Evolutionary conservation across 2,329 filamentous ascomycete species (phyloP).

Genomic region (Scedosporium boydii): DNA sequence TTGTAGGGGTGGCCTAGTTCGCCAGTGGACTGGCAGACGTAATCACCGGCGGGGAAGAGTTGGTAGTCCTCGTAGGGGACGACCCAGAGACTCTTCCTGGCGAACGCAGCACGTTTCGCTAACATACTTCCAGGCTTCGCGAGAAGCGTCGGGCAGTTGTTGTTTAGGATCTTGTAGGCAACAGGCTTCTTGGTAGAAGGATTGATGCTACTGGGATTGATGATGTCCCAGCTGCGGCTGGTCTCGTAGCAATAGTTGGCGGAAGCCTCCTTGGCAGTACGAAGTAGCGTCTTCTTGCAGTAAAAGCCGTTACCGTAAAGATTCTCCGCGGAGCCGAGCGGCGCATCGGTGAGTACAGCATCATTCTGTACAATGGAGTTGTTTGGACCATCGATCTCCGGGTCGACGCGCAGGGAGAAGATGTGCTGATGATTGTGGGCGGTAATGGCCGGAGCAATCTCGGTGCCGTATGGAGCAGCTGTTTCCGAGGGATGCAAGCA

Average conservation of each 20-base stretch:
- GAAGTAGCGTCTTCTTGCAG: constrained; percentile 71
- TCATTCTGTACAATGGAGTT: constrained; percentile 85
- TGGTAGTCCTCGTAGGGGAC: too few relatives aligned
- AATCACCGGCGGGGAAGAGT: too few relatives aligned
- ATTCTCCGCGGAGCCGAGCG: constrained; percentile 74
- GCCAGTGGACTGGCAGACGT: too few relatives aligned
- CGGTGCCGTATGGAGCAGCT: constrained; percentile 77
- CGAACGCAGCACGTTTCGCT: constrained; percentile 84
- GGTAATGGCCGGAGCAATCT: constrained; percentile 78
- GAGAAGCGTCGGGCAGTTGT: constrained; percentile 71
- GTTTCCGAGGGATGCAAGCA: constrained; percentile 71
- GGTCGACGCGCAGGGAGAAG: constrained; percentile 81
- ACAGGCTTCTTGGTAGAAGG: constrained; percentile 77
- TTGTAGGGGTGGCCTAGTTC: too few relatives aligned
- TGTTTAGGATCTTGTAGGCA: constrained; percentile 80
- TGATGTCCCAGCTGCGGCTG: constrained; percentile 81
- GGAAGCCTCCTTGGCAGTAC: constrained; percentile 56
- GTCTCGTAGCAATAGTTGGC: constrained; percentile 77
- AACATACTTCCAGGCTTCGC: constrained; percentile 75
- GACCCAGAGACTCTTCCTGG: constrained; percentile 30
- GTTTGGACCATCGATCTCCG: constrained; percentile 74
- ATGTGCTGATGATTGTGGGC: constrained; percentile 95
- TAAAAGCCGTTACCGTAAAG: constrained; percentile 86
- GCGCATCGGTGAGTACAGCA: constrained; percentile 58
- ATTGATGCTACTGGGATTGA: constrained; percentile 72